Conservation (phyloP, 257 asterid species). For the Nicotiana undulata region DNA sequence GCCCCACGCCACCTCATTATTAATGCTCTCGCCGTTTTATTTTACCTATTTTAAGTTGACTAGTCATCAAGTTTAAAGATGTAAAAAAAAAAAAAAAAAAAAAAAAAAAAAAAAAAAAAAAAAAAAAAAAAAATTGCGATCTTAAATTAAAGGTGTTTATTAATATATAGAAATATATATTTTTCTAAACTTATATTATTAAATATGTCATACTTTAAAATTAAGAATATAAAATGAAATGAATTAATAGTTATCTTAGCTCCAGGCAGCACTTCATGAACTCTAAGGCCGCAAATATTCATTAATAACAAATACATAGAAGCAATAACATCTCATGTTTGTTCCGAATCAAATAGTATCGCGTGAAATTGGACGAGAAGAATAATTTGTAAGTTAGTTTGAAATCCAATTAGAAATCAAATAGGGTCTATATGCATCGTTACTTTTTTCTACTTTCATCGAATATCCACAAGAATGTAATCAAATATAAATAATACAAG, state of each 20-base stretch:
- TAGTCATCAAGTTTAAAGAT: neutral
- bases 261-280: neutral
- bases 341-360: neutral
- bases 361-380: neutral
- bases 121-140: no score
- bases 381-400: neutral
- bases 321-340: neutral
- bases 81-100: no score
- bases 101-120: no score
- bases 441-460: neutral
- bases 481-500: neutral
- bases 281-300: neutral
- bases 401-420: neutral
- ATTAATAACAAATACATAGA: neutral
- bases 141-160: neutral
- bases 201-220: no score
- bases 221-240: neutral
- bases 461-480: neutral
- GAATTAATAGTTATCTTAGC: neutral
- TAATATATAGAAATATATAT: no score
- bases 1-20: neutral
- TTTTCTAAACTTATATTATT: no score
- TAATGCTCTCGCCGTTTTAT: neutral
- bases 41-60: neutral
- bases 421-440: neutral